A percentile compares a stretch with the other conserved stretches of the same genome.
Conservation (phyloP, 1,139 yeast genomes). For the Eremothecium cymbalariae region DNA sequence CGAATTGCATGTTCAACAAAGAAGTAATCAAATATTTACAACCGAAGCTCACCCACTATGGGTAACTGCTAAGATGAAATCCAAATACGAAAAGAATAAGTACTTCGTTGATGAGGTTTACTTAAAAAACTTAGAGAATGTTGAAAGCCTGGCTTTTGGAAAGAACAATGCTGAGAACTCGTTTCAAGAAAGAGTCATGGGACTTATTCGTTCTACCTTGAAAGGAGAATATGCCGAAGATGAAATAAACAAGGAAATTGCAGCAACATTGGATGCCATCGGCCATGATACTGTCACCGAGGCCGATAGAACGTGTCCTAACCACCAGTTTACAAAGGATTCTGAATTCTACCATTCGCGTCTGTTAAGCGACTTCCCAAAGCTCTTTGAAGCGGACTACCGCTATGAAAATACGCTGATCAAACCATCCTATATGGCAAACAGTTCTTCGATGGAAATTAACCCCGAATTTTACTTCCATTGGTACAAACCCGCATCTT, state of each 20-base stretch:
- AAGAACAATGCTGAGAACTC: background rate
- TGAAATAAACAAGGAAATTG: too few species aligned
- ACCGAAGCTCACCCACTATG: constrained; percentile 94
- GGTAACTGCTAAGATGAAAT: constrained; percentile 35
- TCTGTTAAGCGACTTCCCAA: constrained; percentile 3
- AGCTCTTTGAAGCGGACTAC: constrained; percentile 38
- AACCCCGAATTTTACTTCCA: constrained; percentile 18
- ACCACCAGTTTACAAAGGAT: too few species aligned
- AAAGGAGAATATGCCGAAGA: too few species aligned
- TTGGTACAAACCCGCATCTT: constrained; percentile 17
- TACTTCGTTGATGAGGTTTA: constrained; percentile 17
- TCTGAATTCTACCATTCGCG: constrained; percentile 2
- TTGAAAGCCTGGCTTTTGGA: constrained; percentile 11
- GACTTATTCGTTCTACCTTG: too few species aligned
- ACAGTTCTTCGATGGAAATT: constrained; percentile 18
- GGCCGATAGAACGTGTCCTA: too few species aligned
- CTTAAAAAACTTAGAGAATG: constrained; percentile 13
- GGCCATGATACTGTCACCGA: too few species aligned
- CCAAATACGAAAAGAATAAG: constrained; percentile 19
- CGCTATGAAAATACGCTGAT: constrained; percentile 33
- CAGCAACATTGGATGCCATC: too few species aligned
- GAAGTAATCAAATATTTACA: constrained; percentile 62
- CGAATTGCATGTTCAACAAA: constrained; percentile 39
- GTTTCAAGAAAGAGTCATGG: background rate
- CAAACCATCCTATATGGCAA: constrained; percentile 32